Conservation (phyloP, 2,329 filamentous ascomycete genomes). For the Didymosphaeria variabile region DNA sequence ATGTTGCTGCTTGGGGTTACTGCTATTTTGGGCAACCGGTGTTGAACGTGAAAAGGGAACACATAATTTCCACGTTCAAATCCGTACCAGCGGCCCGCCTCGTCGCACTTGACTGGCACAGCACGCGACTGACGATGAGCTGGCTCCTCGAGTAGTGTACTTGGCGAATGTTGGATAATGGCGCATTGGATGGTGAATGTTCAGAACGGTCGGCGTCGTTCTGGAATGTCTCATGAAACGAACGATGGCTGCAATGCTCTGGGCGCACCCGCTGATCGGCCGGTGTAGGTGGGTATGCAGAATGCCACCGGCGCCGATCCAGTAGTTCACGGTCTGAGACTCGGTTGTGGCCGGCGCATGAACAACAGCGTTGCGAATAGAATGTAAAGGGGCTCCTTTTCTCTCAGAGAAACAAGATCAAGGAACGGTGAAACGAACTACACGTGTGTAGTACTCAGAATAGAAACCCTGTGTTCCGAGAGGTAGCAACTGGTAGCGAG, state of each 20-base stretch:
- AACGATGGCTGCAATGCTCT: constrained; percentile 2
- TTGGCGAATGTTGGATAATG: background rate
- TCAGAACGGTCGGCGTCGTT: background rate
- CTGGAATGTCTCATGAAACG: constrained; percentile 5
- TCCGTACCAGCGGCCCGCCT: constrained; percentile 16
- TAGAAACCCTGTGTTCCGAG: constrained; percentile 13
- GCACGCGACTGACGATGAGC: constrained; percentile 10
- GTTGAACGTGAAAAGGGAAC: background rate
- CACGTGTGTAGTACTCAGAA: constrained; percentile 12
- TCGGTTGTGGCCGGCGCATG: constrained; percentile 9
- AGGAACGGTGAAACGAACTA: constrained; percentile 14
- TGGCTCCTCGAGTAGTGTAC: constrained; percentile 5
- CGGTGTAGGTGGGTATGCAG: constrained; percentile 17
- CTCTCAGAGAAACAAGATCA: background rate
- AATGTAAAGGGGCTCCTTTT: background rate
- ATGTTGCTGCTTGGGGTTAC: background rate
- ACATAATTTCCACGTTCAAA: background rate
- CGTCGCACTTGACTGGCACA: constrained; percentile 10
- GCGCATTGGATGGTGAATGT: background rate
- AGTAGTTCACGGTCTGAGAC: background rate
- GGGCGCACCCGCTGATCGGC: constrained; percentile 7
- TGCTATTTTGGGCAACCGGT: constrained; percentile 3
- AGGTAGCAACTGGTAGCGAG: constrained; percentile 13
- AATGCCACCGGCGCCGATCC: constrained; percentile 5
- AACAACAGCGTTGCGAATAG: constrained; percentile 2